Conservation (phyloP, 768 basidiomycete species). For the Lentinula raphanica region DNA sequence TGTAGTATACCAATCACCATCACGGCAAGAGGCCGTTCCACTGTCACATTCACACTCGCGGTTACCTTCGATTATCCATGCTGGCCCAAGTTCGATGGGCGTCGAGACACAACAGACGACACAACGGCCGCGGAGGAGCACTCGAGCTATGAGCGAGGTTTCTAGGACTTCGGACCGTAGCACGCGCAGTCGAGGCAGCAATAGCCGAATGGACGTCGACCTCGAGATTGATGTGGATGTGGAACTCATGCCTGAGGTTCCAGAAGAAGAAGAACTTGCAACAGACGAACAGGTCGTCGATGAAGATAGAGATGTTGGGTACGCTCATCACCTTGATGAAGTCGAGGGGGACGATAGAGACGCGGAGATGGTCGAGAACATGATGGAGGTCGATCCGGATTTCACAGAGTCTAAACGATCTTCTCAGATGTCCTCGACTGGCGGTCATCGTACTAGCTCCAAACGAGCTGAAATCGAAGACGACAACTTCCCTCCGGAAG, state of each 20-base stretch:
- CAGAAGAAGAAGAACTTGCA: not conserved
- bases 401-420: not conserved
- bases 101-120: not conserved
- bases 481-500: not conserved
- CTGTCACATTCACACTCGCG: not conserved
- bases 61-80: not conserved
- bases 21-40: not conserved
- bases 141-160: conserved; percentile 2
- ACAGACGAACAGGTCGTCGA: not conserved
- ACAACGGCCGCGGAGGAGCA: not conserved
- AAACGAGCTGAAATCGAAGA: not conserved
- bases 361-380: conserved; percentile 1
- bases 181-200: not conserved
- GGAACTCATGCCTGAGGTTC: not conserved
- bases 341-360: not conserved
- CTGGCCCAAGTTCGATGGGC: not conserved
- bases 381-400: conserved; percentile 3
- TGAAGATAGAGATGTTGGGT: not conserved
- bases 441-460: not conserved
- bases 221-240: not conserved
- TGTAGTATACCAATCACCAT: not conserved
- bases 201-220: not conserved
- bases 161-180: not conserved
- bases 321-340: not conserved
- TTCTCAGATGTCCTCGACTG: not conserved